Base-by-base conservation (phyloP, 2,329 filamentous ascomycete genomes). In the Diplodia corticola region DNA sequence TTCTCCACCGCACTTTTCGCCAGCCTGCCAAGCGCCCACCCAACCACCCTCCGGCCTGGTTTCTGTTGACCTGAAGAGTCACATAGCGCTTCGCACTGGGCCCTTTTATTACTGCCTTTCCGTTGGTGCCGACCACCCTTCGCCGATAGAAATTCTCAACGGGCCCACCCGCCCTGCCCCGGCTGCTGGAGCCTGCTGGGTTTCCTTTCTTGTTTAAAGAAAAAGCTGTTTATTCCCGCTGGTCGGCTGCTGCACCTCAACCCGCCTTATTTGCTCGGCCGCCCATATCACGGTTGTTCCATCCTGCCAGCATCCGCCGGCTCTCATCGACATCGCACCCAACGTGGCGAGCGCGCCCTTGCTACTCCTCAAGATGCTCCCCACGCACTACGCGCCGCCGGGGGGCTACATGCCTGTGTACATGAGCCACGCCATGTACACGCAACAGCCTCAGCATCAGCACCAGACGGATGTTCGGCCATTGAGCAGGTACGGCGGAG, bases 401-500 rank as follows among this genome's bases (percentile, higher is more conserved):
- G 53, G 20, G 20, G 37, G 12, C 53, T 59, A 30, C 37, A 13
- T 59, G 54, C 30, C 61, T 13, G 13, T 64, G 22, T 64, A 44
- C 17, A 37, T 51, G 28, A 20, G 44, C 7, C 30, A 35, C 15
- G 30, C 46, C n/a, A 26, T 40, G 9, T 63, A 63, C 44, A 17
- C 44, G 12, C 53, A 57, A 13, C 54, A 59, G 37, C 49, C 26
- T 26, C 54, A 59, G 54, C 54, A 44, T n/a, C 22, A 17, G 37
- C 54, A 53, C 15, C 49, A 49, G 3, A 26, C 48, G 35, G 33
- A 64, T n/a, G 12, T 53, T 46, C 49, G 30, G 61, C 61, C 61
- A 22, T 53, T 65, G 28, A 50, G 22, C 37, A 65, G 64, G 64
- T 65, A 65, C 64, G 64, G 48, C 44, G 54, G 54, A 50, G 49